Evolutionary conservation across 192 early-diverging fungal species (phyloP), one percentile per base, ranked within the genome.

Genomic region (Chytriomyces sp.): DNA sequence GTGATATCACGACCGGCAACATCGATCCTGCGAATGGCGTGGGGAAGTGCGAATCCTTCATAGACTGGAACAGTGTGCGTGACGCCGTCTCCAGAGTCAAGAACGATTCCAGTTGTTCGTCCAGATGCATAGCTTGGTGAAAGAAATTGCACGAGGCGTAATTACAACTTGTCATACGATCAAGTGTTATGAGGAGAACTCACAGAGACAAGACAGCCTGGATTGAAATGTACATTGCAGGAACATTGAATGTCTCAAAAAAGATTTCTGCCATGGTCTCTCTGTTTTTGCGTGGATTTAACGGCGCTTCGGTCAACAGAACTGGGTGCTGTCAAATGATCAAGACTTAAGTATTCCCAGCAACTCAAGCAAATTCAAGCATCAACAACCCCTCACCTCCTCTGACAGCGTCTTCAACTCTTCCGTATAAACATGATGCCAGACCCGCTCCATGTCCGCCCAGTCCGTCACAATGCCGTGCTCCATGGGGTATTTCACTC

Each of bases 181-280:
- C 35, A 35, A 35, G 35, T 35, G 35, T 35, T 35, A 4, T 35
- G 35, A 35, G 16, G 28, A 10, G 63, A n/a, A 77, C 88, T 80
- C 83, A 95, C 86, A 99, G 90, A 77, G 95, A 94, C 57, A 99
- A 89, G 4, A 99, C 96, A 44, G 97, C 97, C 84, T 99, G 97
- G 73, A 99, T 94, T 59, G 95, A 96, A 48, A 95, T 92, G 85
- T 95, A 98, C 50, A 99, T 88, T 26, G 97, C 96, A 5, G 97
- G 97, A 11, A 97, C 95, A 62, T 99, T 99, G 85, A 99, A 99
- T 1, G 97, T 99, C 77, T 99, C 97, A 77, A 99, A 99, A 81
- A 99, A 95, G 72, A 98, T 94, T 80, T 97, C 95, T 24, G 95
- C 96, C 5, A 94, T 95, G 62, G 90, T 86, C 75, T 99, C 97